These are phyloP conservation scores for Eruca vesicaria DNA, from an alignment of 441 rosid species.

Conservation along the genomic window DNA sequence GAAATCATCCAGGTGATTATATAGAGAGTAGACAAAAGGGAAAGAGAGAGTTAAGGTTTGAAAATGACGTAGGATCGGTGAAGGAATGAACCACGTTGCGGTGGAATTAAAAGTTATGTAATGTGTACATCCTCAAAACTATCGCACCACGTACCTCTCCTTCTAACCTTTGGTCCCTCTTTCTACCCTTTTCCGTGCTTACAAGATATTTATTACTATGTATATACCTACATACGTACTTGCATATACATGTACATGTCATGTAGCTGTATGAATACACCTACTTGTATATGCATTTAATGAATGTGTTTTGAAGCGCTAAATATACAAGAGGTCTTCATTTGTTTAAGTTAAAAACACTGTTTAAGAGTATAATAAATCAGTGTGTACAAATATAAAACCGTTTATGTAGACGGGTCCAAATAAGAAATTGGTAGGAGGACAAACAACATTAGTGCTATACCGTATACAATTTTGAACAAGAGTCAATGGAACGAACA, in stretches of 20 bases:
- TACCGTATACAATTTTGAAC: background rate
- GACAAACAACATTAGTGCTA: conserved; percentile 1
- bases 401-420: background rate
- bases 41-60: conserved; percentile 23
- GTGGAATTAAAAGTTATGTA: conserved; percentile 25
- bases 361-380: background rate
- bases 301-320: background rate
- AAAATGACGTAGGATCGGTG: conserved; percentile 25
- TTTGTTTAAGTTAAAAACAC: background rate
- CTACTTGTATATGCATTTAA: conserved; percentile 29
- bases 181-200: conserved; percentile 6
- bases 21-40: conserved; percentile 25
- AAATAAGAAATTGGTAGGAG: background rate
- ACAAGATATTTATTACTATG: conserved; percentile 21
- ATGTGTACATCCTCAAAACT: conserved; percentile 21
- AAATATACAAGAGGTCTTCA: background rate
- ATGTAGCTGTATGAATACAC: background rate
- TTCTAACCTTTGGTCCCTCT: conserved; percentile 28
- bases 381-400: background rate
- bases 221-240: conserved; percentile 27
- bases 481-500: conserved; percentile 23
- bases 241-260: conserved; percentile 4
- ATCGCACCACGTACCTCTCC: conserved; percentile 30
- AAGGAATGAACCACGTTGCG: conserved; percentile 34
- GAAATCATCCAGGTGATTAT: conserved; percentile 21